A percentile compares a stretch with the other conserved stretches of the same genome.
phyloP scores from a whole-genome alignment of 768 basidiomycete species.

The Paxillus rubicundulus region DNA sequence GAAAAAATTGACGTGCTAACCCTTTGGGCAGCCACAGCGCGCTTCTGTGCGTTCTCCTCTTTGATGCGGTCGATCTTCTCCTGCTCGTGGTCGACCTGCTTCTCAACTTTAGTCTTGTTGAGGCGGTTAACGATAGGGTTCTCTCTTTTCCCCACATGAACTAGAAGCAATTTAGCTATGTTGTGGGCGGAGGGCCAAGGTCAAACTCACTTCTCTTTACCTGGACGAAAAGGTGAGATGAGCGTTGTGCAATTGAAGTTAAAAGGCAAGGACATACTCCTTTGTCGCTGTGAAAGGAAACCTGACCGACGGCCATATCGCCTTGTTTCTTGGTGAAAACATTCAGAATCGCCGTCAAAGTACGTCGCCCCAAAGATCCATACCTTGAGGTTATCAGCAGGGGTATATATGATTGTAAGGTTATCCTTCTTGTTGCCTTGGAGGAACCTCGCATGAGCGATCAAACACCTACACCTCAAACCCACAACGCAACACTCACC shows the following conservation, averaged over 20 bases:
- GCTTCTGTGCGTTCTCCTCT: constrained; percentile 62
- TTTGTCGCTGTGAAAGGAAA: constrained; percentile 92
- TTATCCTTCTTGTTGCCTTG: constrained; percentile 95
- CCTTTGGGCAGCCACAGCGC: constrained; percentile 63
- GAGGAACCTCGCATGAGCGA: background rate
- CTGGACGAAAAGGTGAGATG: constrained; percentile 35
- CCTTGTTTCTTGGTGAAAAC: constrained; percentile 75
- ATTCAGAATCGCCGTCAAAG: background rate
- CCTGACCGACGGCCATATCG: constrained; percentile 96
- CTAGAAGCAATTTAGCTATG: constrained; percentile 35
- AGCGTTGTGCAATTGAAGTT: background rate
- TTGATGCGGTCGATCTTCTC: constrained; percentile 83
- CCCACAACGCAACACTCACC: constrained; percentile 36
- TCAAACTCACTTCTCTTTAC: constrained; percentile 68
- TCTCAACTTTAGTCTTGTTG: constrained; percentile 89
- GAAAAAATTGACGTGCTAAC: constrained; percentile 36
- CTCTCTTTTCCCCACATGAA: constrained; percentile 76
- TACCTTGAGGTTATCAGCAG: constrained; percentile 89
- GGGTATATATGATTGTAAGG: constrained; percentile 91
- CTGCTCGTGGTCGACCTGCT: constrained; percentile 85
- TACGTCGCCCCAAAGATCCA: constrained; percentile 8
- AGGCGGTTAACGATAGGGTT: constrained; percentile 89
- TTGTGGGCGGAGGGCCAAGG: background rate
- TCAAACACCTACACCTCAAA: background rate
- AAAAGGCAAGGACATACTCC: constrained; percentile 42